These are phyloP conservation scores for Saccharomyces hybrid DNA, from an alignment of 1,139 yeast genomes.

Conservation along the genomic window DNA sequence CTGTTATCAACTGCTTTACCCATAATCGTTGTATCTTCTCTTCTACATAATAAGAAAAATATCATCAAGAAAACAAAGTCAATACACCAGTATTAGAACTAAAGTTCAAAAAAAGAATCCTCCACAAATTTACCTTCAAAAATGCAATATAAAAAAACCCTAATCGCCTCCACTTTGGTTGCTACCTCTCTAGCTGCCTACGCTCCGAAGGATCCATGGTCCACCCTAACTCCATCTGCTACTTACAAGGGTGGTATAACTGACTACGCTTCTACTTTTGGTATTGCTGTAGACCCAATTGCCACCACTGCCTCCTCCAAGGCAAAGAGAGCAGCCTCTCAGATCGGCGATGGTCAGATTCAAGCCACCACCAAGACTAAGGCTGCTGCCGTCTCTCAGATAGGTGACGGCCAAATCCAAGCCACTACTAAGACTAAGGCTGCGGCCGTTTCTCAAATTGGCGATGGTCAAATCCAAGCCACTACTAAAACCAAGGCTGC, in stretches of 20 bases:
- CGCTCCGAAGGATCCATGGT: slow-evolving; percentile 64
- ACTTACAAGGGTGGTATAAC: slow-evolving; percentile 54
- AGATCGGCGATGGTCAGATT: slow-evolving; percentile 4
- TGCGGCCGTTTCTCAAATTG: slow-evolving; percentile 44
- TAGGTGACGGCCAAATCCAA: slow-evolving; percentile 15
- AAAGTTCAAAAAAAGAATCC: neutral
- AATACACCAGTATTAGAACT: neutral
- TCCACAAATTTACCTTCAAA: neutral
- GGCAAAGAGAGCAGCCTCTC: slow-evolving; percentile 41
- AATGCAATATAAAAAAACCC: slow-evolving; percentile 31
- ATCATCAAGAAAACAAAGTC: neutral
- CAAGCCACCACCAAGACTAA: slow-evolving; percentile 5
- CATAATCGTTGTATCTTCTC: neutral
- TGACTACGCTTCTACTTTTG: slow-evolving; percentile 13
- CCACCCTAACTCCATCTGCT: slow-evolving; percentile 59
- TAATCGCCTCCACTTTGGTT: slow-evolving; percentile 39
- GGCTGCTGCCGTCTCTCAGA: slow-evolving; percentile 13
- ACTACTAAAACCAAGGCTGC: slow-evolving; percentile 27
- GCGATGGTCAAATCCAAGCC: slow-evolving; percentile 31
- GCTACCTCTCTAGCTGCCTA: slow-evolving; percentile 52
- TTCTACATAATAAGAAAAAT: neutral
- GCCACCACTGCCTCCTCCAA: slow-evolving; percentile 35
- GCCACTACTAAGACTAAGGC: slow-evolving; percentile 31
- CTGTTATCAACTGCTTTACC: neutral
- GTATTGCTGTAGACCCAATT: slow-evolving; percentile 15